Evolutionary conservation across 2,329 filamentous ascomycete species (phyloP).

Genomic region (Calonectria pteridis): DNA sequence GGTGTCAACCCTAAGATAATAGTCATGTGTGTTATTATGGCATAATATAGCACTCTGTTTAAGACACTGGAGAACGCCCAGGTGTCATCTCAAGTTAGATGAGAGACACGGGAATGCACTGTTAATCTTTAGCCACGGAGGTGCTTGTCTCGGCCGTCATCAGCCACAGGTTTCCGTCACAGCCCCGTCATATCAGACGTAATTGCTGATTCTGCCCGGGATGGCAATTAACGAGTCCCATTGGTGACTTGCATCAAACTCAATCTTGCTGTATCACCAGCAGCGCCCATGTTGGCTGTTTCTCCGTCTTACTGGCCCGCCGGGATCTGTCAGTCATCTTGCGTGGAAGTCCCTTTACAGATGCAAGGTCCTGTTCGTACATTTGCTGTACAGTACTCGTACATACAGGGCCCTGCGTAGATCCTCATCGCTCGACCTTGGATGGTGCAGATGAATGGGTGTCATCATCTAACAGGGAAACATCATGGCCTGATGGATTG

Average conservation of each 20-base stretch:
- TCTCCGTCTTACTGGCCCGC: neutral
- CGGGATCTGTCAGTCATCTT: constrained; percentile 5
- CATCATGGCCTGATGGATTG: neutral
- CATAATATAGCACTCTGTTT: neutral
- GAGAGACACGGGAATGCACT: constrained; percentile 1
- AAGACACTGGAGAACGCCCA: neutral
- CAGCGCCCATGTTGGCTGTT: neutral
- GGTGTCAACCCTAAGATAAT: neutral
- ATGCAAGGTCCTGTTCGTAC: constrained; percentile 16
- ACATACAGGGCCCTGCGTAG: constrained; percentile 7
- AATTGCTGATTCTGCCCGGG: constrained; percentile 11
- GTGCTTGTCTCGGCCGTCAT: neutral
- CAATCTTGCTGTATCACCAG: constrained; percentile 18
- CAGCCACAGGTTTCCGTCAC: neutral
- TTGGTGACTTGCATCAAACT: constrained; percentile 17
- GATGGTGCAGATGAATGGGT: constrained; percentile 24
- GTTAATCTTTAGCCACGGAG: neutral
- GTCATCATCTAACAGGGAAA: constrained; percentile 11
- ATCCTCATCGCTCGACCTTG: constrained; percentile 13
- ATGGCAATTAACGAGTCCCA: constrained; percentile 5
- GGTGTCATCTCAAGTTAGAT: neutral
- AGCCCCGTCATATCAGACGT: neutral
- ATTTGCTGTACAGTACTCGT: neutral
- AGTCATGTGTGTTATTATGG: neutral
- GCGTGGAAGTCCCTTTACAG: constrained; percentile 16